phyloP scores from a whole-genome alignment of 2,329 filamentous ascomycete species.

The Emericellopsis atlantica region DNA sequence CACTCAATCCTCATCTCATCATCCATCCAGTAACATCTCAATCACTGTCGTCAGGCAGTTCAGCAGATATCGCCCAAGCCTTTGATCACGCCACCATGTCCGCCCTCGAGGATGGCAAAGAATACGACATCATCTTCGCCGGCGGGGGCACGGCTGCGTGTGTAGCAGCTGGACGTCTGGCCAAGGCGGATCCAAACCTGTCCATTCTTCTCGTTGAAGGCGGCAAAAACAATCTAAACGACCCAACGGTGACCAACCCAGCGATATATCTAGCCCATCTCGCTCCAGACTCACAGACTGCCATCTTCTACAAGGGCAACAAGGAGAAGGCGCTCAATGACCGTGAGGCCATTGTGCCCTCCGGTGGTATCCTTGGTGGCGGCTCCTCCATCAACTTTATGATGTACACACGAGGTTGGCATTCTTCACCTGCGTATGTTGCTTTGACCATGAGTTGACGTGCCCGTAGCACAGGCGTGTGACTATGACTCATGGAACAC shows the following conservation, averaged over 20 bases:
- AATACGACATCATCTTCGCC: conserved; percentile 38
- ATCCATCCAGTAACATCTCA: too few relatives aligned
- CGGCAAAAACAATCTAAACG: conserved; percentile 12
- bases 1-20: too few relatives aligned
- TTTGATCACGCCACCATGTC: background rate
- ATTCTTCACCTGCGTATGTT: background rate
- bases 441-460: background rate
- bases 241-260: conserved; percentile 22
- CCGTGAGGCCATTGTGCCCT: conserved; percentile 9
- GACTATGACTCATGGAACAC: conserved; percentile 9
- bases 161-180: conserved; percentile 34
- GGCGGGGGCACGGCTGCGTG: conserved; percentile 35
- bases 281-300: conserved; percentile 7
- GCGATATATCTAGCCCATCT: conserved; percentile 19
- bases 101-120: conserved; percentile 17
- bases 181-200: conserved; percentile 32
- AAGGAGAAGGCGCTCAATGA: conserved; percentile 10
- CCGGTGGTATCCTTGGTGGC: conserved; percentile 15
- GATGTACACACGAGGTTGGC: conserved; percentile 13
- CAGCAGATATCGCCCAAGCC: too few relatives aligned
- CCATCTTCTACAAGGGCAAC: conserved; percentile 11
- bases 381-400: conserved; percentile 20
- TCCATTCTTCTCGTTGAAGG: conserved; percentile 30
- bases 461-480: conserved; percentile 4
- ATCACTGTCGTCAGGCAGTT: too few relatives aligned